Conservation (phyloP, 257 asterid species). For the Solanum habrochaites region DNA sequence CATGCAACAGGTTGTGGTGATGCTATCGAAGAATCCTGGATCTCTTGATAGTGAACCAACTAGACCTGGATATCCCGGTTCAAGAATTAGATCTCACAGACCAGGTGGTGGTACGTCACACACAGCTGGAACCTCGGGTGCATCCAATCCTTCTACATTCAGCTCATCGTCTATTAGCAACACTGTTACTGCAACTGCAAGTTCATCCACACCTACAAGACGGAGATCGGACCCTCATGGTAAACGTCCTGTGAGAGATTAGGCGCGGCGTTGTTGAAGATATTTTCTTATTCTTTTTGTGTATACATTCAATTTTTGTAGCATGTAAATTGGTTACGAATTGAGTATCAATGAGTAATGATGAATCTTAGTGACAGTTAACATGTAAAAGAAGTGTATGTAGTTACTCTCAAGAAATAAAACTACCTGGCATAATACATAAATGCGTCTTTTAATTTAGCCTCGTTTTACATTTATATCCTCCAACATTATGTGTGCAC, state of each 20-base stretch:
- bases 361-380: not conserved
- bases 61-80: constrained; percentile 64
- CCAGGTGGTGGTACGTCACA: constrained; percentile 14
- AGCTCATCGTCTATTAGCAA: constrained; percentile 32
- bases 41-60: constrained; percentile 60
- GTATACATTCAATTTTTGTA: not conserved
- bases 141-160: constrained; percentile 25
- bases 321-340: not conserved
- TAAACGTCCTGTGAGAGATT: constrained; percentile 34
- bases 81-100: constrained; percentile 33
- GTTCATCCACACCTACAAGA: constrained; percentile 16
- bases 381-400: not conserved
- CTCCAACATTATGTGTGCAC: fast-evolving
- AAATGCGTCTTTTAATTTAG: not conserved
- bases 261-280: constrained; percentile 15
- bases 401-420: not conserved
- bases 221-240: constrained; percentile 32
- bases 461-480: no score
- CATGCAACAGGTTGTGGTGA: constrained; percentile 63
- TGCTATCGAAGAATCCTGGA: constrained; percentile 58
- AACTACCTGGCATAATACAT: not conserved
- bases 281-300: not conserved
- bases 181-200: constrained; percentile 27
- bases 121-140: constrained; percentile 38
- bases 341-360: not conserved